These are phyloP conservation scores for Lineolata rhizophorae DNA, from an alignment of 495 filamentous ascomycete genomes.

Conservation along the genomic window DNA sequence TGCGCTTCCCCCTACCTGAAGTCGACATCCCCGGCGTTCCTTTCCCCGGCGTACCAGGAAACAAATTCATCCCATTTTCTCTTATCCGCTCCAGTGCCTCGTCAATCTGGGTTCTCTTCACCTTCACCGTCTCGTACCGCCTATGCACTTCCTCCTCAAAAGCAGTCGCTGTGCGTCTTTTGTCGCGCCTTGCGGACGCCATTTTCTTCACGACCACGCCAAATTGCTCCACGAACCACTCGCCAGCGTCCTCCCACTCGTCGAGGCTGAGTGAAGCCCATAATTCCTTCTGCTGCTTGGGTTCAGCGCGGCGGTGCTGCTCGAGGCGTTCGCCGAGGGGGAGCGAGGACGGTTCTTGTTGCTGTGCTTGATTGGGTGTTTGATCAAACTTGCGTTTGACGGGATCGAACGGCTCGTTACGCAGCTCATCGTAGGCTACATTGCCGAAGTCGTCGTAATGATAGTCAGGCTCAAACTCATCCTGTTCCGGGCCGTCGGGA, in stretches of 20 bases:
- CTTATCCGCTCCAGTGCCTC: slow-evolving; percentile 34
- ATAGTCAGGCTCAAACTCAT: slow-evolving; percentile 25
- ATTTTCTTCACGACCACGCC: slow-evolving; percentile 36
- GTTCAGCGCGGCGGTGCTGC: too few relatives aligned
- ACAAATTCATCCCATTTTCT: slow-evolving; percentile 21
- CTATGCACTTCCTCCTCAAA: slow-evolving; percentile 49
- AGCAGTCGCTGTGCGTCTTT: slow-evolving; percentile 35
- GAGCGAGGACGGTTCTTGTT: too few relatives aligned
- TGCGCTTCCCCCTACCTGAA: too few relatives aligned
- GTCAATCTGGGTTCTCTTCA: slow-evolving; percentile 30
- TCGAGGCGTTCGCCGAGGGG: too few relatives aligned
- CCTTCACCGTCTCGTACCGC: slow-evolving; percentile 28
- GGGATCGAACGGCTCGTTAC: slow-evolving; percentile 24
- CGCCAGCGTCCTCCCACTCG: slow-evolving; percentile 69
- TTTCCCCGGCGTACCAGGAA: too few relatives aligned
- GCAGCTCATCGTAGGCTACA: slow-evolving; percentile 31
- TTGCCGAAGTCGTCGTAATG: slow-evolving; percentile 27
- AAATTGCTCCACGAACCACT: slow-evolving; percentile 57
- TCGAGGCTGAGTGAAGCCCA: slow-evolving; percentile 38
- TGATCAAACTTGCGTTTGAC: neutral
- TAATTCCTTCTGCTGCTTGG: slow-evolving; percentile 25
- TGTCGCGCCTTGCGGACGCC: slow-evolving; percentile 37
- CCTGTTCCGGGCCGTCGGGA: neutral
- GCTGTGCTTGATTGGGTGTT: too few relatives aligned
- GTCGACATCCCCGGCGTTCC: too few relatives aligned